Percentiles rank a stretch among this genome's conserved stretches.
Evolutionary conservation across 148 eudicot species (phyloP).

Genomic region (Rhododendron mucronatum): DNA sequence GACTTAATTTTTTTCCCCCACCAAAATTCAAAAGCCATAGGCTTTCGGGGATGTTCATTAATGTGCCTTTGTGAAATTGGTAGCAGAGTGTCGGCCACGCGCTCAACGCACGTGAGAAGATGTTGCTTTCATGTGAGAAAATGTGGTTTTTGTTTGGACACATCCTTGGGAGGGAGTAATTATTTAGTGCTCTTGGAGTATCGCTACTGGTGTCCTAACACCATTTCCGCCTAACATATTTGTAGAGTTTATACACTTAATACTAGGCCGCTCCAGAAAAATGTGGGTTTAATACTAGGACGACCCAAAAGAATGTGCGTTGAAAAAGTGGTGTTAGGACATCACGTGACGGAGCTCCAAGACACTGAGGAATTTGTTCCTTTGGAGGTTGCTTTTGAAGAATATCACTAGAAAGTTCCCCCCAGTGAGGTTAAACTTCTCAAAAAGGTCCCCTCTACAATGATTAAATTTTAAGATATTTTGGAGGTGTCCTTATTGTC

Average conservation of each 20-base stretch:
- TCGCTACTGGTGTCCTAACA: too few relatives aligned
- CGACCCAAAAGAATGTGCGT: too few relatives aligned
- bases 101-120: too few relatives aligned
- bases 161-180: background rate
- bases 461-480: slow-evolving; percentile 10
- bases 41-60: background rate
- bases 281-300: too few relatives aligned
- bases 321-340: too few relatives aligned
- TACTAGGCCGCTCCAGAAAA: too few relatives aligned
- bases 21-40: background rate
- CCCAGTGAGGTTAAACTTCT: background rate
- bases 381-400: background rate
- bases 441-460: background rate
- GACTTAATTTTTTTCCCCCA: background rate
- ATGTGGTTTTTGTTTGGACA: background rate
- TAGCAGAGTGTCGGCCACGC: background rate
- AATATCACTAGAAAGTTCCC: background rate
- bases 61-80: background rate
- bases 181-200: background rate
- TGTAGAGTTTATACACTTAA: too few relatives aligned
- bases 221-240: too few relatives aligned
- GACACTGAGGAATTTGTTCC: background rate
- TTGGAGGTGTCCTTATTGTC: background rate
- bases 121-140: slow-evolving; percentile 10
- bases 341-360: too few relatives aligned